Evolutionary conservation across 2,329 filamentous ascomycete species (phyloP).

Genomic region (Colletotrichum neosansevieriae): DNA sequence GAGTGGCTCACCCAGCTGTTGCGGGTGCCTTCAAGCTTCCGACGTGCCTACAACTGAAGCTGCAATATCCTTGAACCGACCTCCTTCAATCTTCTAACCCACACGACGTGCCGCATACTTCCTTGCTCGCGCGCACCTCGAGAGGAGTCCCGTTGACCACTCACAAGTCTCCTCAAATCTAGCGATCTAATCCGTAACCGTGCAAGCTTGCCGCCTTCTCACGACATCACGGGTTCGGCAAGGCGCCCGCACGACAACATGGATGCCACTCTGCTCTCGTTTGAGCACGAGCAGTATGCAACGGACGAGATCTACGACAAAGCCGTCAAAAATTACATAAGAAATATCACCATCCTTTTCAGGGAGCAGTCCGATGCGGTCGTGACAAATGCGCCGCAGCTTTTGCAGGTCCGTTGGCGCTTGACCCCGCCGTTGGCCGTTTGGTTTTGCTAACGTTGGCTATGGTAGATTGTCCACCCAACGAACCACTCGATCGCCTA

Average conservation of each 20-base stretch:
- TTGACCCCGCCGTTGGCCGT: not conserved
- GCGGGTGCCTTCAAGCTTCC: conserved; percentile 20
- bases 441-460: conserved; percentile 13
- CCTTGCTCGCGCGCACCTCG: not conserved
- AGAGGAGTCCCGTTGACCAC: not conserved
- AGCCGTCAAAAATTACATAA: conserved; percentile 53
- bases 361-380: conserved; percentile 50
- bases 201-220: conserved; percentile 22
- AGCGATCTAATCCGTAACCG: conserved; percentile 6
- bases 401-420: conserved; percentile 56
- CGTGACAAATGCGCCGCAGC: conserved; percentile 48
- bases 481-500: conserved; percentile 64
- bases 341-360: conserved; percentile 53
- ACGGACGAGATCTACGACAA: conserved; percentile 55
- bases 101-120: not conserved
- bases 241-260: conserved; percentile 43
- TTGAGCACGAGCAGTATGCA: conserved; percentile 50
- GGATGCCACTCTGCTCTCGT: conserved; percentile 55
- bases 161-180: not conserved
- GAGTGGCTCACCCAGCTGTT: conserved; percentile 15
- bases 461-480: conserved; percentile 59
- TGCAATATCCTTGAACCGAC: conserved; percentile 3
- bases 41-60: not conserved
- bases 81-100: not conserved
- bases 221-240: conserved; percentile 8